Evolutionary conservation across 306 rosid genomes (phyloP).

Genomic region (Fragaria ananassa): DNA sequence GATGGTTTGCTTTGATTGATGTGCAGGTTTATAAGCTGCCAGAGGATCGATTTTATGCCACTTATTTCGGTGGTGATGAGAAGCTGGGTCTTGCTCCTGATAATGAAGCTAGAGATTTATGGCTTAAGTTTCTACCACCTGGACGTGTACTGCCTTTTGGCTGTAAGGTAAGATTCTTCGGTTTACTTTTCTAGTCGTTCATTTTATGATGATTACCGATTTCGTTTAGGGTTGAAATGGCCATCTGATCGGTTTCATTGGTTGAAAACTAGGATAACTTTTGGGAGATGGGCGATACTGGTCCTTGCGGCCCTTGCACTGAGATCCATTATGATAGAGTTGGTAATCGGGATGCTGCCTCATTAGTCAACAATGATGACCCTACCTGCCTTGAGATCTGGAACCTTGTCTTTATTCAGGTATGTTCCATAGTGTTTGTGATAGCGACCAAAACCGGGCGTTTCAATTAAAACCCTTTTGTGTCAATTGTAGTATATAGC

Average conservation of each 20-base stretch:
- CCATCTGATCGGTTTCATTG: not conserved
- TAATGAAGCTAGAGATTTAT: slow-evolving; percentile 72
- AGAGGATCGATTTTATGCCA: slow-evolving; percentile 68
- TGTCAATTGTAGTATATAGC: too few species aligned
- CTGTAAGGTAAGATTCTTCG: slow-evolving; percentile 51
- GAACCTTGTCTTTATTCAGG: slow-evolving; percentile 98
- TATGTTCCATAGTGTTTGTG: slow-evolving; percentile 25
- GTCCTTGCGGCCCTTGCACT: slow-evolving; percentile 99
- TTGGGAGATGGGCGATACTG: slow-evolving; percentile 99
- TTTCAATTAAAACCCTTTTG: too few species aligned
- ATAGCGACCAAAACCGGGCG: too few species aligned
- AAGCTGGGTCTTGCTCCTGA: slow-evolving; percentile 86
- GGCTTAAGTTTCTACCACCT: slow-evolving; percentile 81
- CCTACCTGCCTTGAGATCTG: slow-evolving; percentile 97
- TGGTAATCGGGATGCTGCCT: slow-evolving; percentile 94
- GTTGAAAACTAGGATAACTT: slow-evolving; percentile 81
- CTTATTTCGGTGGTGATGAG: slow-evolving; percentile 94
- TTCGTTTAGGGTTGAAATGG: not conserved
- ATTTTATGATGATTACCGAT: not conserved
- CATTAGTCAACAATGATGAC: slow-evolving; percentile 84
- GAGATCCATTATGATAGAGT: slow-evolving; percentile 94
- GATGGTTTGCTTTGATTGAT: slow-evolving; percentile 9
- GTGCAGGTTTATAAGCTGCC: slow-evolving; percentile 80
- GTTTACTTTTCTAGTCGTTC: not conserved
- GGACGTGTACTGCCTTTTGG: slow-evolving; percentile 93